phyloP scores from a whole-genome alignment of 1,284 basidiomycete genomes.

The Leccinum solheimii region DNA sequence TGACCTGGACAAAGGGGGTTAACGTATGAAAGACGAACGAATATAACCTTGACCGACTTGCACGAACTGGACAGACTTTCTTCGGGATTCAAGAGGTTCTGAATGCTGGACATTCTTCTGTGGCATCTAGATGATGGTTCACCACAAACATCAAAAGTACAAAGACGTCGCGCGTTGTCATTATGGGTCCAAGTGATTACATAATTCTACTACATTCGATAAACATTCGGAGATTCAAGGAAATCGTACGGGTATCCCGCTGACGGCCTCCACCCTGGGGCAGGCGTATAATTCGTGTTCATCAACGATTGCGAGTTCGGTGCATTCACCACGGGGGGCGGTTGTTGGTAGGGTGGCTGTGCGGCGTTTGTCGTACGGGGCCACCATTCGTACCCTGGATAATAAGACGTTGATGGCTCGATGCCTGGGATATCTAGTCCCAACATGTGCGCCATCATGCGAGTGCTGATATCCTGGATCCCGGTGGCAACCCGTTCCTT shows the following conservation, averaged over 20 bases:
- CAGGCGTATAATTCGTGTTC: conserved; percentile 18
- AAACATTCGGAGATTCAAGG: conserved; percentile 18
- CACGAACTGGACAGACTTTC: conserved; percentile 36
- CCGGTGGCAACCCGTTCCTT: conserved; percentile 37
- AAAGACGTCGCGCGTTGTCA: conserved; percentile 13
- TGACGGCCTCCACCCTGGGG: conserved; percentile 24
- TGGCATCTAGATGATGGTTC: conserved; percentile 19
- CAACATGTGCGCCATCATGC: conserved; percentile 71
- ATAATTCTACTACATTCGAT: conserved; percentile 29
- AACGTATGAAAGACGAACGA: conserved; percentile 11
- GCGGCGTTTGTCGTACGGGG: conserved; percentile 40
- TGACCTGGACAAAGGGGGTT: conserved; percentile 29
- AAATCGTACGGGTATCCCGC: conserved; percentile 25
- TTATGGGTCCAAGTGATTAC: conserved; percentile 38
- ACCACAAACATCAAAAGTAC: neutral
- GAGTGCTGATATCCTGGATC: conserved; percentile 57
- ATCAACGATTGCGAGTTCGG: conserved; percentile 9
- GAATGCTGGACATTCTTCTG: conserved; percentile 51
- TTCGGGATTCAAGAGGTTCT: conserved; percentile 56
- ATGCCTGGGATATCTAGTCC: conserved; percentile 61
- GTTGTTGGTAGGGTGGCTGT: conserved; percentile 20
- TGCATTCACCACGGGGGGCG: conserved; percentile 5
- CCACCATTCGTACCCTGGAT: conserved; percentile 78
- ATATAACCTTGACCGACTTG: conserved; percentile 38
- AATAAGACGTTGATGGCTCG: conserved; percentile 39